phyloP scores from a whole-genome alignment of 768 basidiomycete species.

The Mycena chlorophos region DNA sequence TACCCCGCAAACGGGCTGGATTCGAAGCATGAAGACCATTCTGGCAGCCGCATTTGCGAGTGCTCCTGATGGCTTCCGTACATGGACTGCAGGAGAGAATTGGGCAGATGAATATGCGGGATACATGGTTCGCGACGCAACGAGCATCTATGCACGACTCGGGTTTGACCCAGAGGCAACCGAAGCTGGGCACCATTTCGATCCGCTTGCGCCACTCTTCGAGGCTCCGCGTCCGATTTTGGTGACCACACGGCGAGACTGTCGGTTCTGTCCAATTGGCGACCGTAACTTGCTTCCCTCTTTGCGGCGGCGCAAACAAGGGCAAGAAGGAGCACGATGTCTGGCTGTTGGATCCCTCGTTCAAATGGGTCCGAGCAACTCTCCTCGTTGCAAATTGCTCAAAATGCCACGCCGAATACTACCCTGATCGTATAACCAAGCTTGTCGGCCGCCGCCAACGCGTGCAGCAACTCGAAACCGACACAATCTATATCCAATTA shows the following conservation, averaged over 20 bases:
- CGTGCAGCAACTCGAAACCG: slow-evolving; percentile 12
- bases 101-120: background rate
- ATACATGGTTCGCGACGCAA: background rate
- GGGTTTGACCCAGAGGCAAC: background rate
- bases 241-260: background rate
- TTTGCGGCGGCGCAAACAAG: background rate
- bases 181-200: too few species aligned
- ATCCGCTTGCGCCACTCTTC: background rate
- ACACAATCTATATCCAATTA: slow-evolving; percentile 25
- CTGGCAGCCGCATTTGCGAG: background rate
- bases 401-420: slow-evolving; percentile 22
- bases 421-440: slow-evolving; percentile 23
- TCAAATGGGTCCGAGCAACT: slow-evolving; percentile 8
- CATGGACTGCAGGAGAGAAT: background rate
- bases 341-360: slow-evolving; percentile 4
- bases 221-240: background rate
- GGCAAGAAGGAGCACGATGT: background rate
- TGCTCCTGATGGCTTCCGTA: background rate
- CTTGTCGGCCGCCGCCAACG: slow-evolving; percentile 4
- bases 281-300: slow-evolving; percentile 5
- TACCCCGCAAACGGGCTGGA: background rate
- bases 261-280: slow-evolving; percentile 1
- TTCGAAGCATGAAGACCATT: background rate
- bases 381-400: slow-evolving; percentile 14
- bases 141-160: background rate